Evolutionary conservation across 139 green algal species (phyloP).

Genomic region (Chlamydomonas eustigma): DNA sequence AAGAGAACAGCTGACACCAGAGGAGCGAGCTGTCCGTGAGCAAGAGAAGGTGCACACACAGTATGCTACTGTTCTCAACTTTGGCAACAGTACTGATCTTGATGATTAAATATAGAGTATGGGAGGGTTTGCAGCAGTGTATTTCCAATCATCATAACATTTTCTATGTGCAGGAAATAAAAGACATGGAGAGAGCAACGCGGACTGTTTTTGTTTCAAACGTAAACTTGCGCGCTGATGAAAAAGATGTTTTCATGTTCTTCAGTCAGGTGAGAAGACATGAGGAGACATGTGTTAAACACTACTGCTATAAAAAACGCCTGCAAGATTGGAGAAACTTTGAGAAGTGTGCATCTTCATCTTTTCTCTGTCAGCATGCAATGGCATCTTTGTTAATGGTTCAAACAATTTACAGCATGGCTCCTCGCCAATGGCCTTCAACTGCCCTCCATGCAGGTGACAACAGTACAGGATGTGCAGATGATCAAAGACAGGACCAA

Average conservation of each 20-base stretch:
- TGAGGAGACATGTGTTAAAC: too few species aligned
- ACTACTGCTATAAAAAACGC: too few species aligned
- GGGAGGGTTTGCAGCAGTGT: neutral
- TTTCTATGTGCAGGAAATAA: constrained; percentile 25
- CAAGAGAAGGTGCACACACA: constrained; percentile 39
- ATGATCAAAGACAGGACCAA: neutral
- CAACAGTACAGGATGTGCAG: neutral
- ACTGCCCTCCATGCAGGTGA: neutral
- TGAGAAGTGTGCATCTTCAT: too few species aligned
- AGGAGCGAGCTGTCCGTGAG: constrained; percentile 56
- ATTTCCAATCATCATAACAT: neutral
- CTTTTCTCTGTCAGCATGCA: too few species aligned
- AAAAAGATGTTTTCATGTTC: neutral
- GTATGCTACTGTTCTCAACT: too few species aligned
- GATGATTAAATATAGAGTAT: too few species aligned
- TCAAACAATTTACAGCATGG: too few species aligned
- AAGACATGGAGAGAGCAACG: constrained; percentile 73
- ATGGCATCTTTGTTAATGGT: too few species aligned
- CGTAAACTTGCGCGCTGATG: constrained; percentile 42
- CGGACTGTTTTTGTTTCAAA: constrained; percentile 89
- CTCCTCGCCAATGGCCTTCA: too few species aligned
- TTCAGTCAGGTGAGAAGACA: constrained; percentile 1
- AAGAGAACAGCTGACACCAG: constrained; percentile 46
- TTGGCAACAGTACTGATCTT: too few species aligned
- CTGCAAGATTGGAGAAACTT: too few species aligned